Evolutionary conservation across 2,329 filamentous ascomycete genomes (phyloP).

Genomic region (Hymenoscyphus linearis): DNA sequence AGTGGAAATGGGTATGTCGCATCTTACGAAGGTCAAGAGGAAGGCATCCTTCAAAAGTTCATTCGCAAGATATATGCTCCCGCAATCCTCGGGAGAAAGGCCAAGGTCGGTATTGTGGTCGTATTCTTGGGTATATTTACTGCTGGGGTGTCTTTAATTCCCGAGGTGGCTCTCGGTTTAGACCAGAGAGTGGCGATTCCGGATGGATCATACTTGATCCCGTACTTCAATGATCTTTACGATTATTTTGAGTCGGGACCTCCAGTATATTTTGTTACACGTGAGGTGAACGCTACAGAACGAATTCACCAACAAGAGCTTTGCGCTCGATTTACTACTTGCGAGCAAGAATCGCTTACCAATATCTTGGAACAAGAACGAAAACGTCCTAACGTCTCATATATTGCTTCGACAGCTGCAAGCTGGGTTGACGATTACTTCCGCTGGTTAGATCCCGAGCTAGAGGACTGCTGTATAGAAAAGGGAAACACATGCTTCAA

Average conservation of each 20-base stretch:
- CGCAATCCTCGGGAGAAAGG: slow-evolving; percentile 69
- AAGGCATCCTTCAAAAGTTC: slow-evolving; percentile 77
- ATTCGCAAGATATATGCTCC: slow-evolving; percentile 90
- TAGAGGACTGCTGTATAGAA: slow-evolving; percentile 57
- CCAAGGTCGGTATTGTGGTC: slow-evolving; percentile 70
- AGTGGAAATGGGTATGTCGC: slow-evolving; percentile 47
- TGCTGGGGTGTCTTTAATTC: slow-evolving; percentile 76
- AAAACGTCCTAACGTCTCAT: slow-evolving; percentile 81
- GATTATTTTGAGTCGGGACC: slow-evolving; percentile 87
- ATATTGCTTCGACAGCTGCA: slow-evolving; percentile 80
- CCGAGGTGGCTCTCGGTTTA: slow-evolving; percentile 77
- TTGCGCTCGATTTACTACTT: slow-evolving; percentile 87
- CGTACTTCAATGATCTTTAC: slow-evolving; percentile 95
- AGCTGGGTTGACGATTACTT: slow-evolving; percentile 98
- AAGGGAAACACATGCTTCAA: slow-evolving; percentile 71
- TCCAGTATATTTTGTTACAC: slow-evolving; percentile 92
- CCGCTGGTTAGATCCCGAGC: slow-evolving; percentile 80
- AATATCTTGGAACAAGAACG: slow-evolving; percentile 93
- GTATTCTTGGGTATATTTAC: slow-evolving; percentile 86
- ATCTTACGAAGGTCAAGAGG: slow-evolving; percentile 58
- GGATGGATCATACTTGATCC: slow-evolving; percentile 87
- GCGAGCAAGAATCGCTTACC: slow-evolving; percentile 74
- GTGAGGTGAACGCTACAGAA: slow-evolving; percentile 71
- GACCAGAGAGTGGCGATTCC: slow-evolving; percentile 95
- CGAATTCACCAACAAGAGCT: slow-evolving; percentile 75